Base-by-base conservation (phyloP, 352 stramenopile genomes). In the Globisporangium okanoganense region DNA sequence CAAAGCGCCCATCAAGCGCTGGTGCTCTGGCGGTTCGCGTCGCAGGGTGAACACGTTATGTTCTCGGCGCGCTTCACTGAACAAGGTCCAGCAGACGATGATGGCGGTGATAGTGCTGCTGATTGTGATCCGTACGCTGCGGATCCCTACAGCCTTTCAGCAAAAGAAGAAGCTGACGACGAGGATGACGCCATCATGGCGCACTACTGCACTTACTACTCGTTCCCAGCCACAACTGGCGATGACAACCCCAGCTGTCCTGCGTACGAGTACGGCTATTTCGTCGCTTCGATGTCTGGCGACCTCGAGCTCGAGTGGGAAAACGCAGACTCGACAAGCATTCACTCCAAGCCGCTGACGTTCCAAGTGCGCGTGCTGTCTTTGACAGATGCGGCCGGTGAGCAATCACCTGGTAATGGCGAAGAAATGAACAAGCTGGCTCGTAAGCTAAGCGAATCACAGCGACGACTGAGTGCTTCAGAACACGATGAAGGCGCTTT, bases 321-420 rank as follows among this genome's bases (percentile, higher is more conserved):
- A 38, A 84, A 85, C 44, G 43, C 59, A 7, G 71, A 82, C 58
- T 73, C 62, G 44, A 67, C 52, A 13, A 80, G 71, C 58, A 73
- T 87, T 5, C 31, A 79, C 41, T 82, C 75, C 20, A 85, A 80
- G 64, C 29, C 58, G 36, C 50, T 87, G 33, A 41, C 27, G 18
- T 78, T 83, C 35, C 67, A 78, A 33, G 66, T 71, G 3, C 56
- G 56, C 0, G 45, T 73, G 29, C 16, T 75, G 22, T 35, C 69
- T 24, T 16, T 74, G 8, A 29, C 18, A 40, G n/a, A 29, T 10
- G 43, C 22, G 20, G 9, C 8, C 35, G 9, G 9, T 16, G 35
- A 41, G 35, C 33, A 22, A 61, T 55, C 56, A 7, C 25, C 56
- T 50, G 20, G 40, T 75, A 13, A 8, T 60, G 35, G 58, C 69